Evolutionary conservation across 768 basidiomycete species (phyloP), one percentile per base, ranked within the genome.

Genomic region (Russula brevipes): DNA sequence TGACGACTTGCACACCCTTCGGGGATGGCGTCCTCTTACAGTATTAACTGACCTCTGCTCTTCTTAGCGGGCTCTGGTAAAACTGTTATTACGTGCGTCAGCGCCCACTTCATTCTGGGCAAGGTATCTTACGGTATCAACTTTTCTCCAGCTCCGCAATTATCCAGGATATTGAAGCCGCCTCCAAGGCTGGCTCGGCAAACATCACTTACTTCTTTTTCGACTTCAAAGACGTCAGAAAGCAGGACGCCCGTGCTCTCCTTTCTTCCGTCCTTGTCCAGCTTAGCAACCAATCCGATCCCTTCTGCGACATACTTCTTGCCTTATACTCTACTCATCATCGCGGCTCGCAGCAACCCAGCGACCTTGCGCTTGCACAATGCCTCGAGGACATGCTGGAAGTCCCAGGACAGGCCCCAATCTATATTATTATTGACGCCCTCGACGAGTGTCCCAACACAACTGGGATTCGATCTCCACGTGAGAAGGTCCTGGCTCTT

Each of bases 61-160:
- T 50, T 24, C 5, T 1, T 42, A 61, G 60, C 54, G n/a, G 60
- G 60, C 16, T 61, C 60, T 1, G 60, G 60, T 0, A 61, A 61
- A 17, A 61, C n/a, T 55, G 36, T 55, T 14, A 53, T 61, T 0
- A 45, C 42, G 60, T 61, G 11, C 1, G 42, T 53, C 35, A n/a
- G 7, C n/a, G 6, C 14, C 2, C 16, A 11, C 2, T 5, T 2
- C 9, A 8, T 3, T n/a, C 7, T 12, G 2, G 2, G 1, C 4
- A 9, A 2, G 17, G n/a, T 46, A 7, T 4, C 6, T 46, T 3
- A 55, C 19, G 31, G 7, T 6, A 16, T 45, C n/a, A 8, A 19
- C n/a, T 24, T 0, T 3, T 1, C 5, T 17, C n/a, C 11, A 61
- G 60, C 24, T 55, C 60, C 1, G 46, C 54, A 14, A 39, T 61